Percentiles rank a stretch among this genome's conserved stretches.
These are phyloP conservation scores for Xanthoconium stramineum DNA, from an alignment of 768 basidiomycete species.

Conservation along the genomic window DNA sequence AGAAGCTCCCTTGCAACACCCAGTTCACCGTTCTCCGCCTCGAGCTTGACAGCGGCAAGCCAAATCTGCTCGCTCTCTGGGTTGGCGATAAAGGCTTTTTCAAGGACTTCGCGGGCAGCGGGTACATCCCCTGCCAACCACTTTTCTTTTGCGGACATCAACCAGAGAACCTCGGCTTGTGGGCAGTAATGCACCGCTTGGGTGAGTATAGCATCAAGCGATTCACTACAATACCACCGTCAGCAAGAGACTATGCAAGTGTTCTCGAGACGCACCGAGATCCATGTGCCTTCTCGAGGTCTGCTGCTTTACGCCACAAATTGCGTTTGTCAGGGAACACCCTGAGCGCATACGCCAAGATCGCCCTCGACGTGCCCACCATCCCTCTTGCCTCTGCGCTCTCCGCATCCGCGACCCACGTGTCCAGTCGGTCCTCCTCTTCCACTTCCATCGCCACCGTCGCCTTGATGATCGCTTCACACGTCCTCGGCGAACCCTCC, in stretches of 20 bases:
- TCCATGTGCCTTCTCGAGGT: constrained; percentile 90
- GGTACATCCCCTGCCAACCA: constrained; percentile 89
- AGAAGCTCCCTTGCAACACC: constrained; percentile 83
- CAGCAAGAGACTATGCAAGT: not conserved
- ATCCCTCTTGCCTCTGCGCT: constrained; percentile 67
- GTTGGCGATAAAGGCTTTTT: constrained; percentile 88
- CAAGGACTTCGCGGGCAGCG: constrained; percentile 86
- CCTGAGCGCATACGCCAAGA: constrained; percentile 86
- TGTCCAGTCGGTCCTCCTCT: constrained; percentile 87
- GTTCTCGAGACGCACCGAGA: constrained; percentile 50
- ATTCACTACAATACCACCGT: constrained; percentile 48
- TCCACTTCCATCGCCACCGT: constrained; percentile 92
- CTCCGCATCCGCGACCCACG: constrained; percentile 92
- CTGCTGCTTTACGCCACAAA: constrained; percentile 91
- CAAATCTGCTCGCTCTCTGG: constrained; percentile 97
- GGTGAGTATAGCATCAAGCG: constrained; percentile 75
- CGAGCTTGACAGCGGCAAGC: constrained; percentile 95
- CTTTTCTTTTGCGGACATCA: constrained; percentile 98
- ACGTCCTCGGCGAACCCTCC: constrained; percentile 82
- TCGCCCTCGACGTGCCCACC: constrained; percentile 81
- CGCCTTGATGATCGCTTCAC: constrained; percentile 93
- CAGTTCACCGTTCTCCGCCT: constrained; percentile 92
- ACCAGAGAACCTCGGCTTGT: constrained; percentile 94
- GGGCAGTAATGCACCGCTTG: constrained; percentile 90
- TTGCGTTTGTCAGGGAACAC: constrained; percentile 83